Evolutionary conservation across 2,329 filamentous ascomycete species (phyloP), one percentile per base, ranked within the genome.

Genomic region (Neofusicoccum laricinum): DNA sequence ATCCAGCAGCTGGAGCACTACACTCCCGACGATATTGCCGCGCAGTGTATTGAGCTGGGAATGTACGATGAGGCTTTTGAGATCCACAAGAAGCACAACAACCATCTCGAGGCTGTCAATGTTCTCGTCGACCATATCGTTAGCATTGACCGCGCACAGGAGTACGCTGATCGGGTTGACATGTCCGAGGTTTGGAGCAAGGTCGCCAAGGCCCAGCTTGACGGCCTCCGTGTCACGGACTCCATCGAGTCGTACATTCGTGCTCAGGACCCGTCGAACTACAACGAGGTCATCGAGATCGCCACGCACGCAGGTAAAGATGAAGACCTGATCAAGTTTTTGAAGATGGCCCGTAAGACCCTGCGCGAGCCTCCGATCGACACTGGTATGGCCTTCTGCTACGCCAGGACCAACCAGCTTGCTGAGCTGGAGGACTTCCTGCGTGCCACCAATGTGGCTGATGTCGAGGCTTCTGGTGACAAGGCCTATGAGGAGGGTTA

Each of bases 241-340:
- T 88, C 92, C 48, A 96, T 99, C 69, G 93, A 97, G 66, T 98
- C 95, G 0, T 99, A 99, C 80, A 97, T 99, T 76, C 94, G 94
- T 76, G 95, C 95, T 38, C 86, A 90, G 68, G 95, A 99, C 73
- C 90, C 96, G 38, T 90, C 88, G 71, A 99, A 99, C 83, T 96
- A 96, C 80, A 83, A 86, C 57, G 96, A 99, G 78, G 95, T 99
- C 65, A 98, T 99, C 68, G 95, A 99, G 77, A 95, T 92, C 69
- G 93, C 92, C 15, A 96, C 92, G 0, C 92, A 93, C 71, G 95
- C 96, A 66, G 95, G 94, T 71, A 99, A 99, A 85, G 94, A 98
- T 73, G 93, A 97, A 75, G 95, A 99, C 66, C 88, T 99, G 41
- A 90, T 99, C 84, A 97, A 96, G 80, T 99, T 88, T 81, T 84